These are phyloP conservation scores for Cadophora sp. DNA, from an alignment of 2,329 filamentous ascomycete species.

Conservation along the genomic window DNA sequence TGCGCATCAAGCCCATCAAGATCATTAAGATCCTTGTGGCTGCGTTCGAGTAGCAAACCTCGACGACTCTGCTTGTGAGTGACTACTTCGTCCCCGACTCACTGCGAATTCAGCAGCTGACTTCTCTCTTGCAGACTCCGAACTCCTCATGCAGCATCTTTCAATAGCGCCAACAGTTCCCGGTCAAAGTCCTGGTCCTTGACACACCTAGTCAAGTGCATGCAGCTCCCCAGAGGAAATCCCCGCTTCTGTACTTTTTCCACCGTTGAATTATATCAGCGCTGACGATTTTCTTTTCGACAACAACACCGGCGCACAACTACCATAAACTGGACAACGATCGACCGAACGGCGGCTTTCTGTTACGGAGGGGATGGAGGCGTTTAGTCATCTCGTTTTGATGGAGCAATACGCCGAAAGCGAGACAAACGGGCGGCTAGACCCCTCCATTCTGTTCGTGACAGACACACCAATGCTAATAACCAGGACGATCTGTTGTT, in stretches of 20 bases:
- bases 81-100: background rate
- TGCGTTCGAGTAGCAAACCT: too few species aligned
- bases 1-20: too few species aligned
- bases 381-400: background rate
- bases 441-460: background rate
- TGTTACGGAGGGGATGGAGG: background rate
- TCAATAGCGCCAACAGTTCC: background rate
- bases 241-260: background rate
- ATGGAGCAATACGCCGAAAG: background rate
- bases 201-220: background rate
- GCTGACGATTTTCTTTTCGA: too few species aligned
- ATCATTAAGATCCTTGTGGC: too few species aligned
- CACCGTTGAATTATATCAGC: too few species aligned
- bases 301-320: too few species aligned
- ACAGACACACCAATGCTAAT: background rate
- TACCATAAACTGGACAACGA: too few species aligned
- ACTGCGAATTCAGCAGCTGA: background rate
- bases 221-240: background rate
- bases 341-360: too few species aligned
- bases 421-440: background rate
- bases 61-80: background rate
- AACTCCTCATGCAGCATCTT: background rate
- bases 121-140: background rate
- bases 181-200: background rate
- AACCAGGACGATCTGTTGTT: background rate